Conservation (phyloP, 2,329 filamentous ascomycete species). For the Colletotrichum caudatum region DNA sequence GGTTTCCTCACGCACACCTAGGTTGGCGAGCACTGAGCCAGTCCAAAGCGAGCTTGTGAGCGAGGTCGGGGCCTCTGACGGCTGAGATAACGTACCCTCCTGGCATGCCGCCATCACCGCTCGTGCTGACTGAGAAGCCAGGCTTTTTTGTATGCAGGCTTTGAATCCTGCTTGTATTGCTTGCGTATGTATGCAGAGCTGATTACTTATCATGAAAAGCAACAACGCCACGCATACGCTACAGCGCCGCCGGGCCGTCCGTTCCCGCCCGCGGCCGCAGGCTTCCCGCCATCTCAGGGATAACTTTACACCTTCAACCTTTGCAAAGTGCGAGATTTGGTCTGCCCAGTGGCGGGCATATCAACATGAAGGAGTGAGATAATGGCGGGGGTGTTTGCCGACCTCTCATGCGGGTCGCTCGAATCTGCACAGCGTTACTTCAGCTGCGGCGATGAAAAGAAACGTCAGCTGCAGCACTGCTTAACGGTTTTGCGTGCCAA, state of each 20-base stretch:
- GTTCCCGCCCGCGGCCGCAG: conserved; percentile 1
- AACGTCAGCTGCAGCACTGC: neutral
- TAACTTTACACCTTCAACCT: neutral
- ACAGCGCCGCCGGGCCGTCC: neutral
- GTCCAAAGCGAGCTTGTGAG: neutral
- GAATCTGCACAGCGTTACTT: neutral
- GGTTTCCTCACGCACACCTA: neutral
- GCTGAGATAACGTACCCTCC: neutral
- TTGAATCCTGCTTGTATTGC: neutral
- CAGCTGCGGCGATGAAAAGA: neutral
- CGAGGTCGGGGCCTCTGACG: neutral
- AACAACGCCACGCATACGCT: conserved; percentile 8
- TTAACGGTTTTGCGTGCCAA: neutral
- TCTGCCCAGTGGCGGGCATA: neutral
- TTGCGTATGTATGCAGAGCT: neutral
- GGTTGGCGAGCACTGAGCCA: neutral
- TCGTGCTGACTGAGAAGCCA: neutral
- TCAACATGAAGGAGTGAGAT: neutral
- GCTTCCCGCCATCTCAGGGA: no score
- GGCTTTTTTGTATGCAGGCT: neutral
- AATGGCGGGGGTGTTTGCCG: no score
- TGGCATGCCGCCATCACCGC: neutral
- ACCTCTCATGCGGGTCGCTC: neutral
- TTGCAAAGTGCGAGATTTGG: no score
- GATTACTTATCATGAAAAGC: neutral